Evolutionary conservation across 2,329 filamentous ascomycete species (phyloP), one percentile per base, ranked within the genome.

Genomic region (Calonectria pseudoturangicola): DNA sequence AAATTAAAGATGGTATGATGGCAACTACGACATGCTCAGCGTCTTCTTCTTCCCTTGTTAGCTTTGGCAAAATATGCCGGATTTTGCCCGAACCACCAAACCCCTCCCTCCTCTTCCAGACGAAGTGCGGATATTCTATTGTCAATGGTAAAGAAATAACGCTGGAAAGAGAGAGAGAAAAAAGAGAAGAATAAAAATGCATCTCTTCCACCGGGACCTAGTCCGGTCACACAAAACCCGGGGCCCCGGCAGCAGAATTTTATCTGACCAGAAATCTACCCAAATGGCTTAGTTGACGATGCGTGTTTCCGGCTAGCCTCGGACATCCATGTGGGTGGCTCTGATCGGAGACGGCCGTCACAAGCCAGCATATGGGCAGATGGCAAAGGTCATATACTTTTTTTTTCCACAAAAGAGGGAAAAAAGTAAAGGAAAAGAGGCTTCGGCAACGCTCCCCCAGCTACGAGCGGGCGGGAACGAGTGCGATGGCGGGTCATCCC

Each of bases 301-400:
- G 62, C 68, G 72, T 62, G 18, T 73, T 36, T 66, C 68, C 74
- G 76, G 76, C 66, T 78, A 76, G 65, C 66, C 58, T 70, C 70
- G 74, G 75, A 68, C 72, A n/a, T 33, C 8, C 16, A 54, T 54
- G 71, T 74, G 70, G 70, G 71, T 74, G 70, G 70, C 65, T 68
- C 50, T 30, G 45, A 65, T 63, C 71, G 75, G 66, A 71, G 58
- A 47, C 41, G 33, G 48, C 28, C 39, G 62, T 36, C 54, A 18
- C 54, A 25, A 16, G 54, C n/a, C 16, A 71, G 28, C 27, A 45
- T 16, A 16, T 36, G 33, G 33, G 33, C 33, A 36, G 33, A 36
- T 36, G 33, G 33, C 10, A 36, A 36, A 36, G 33, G 7, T 10
- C 33, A 3, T 13, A 9, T 36, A 3, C 33, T 36, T 9, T 36